Percentiles rank a stretch among this genome's conserved stretches.
Conservation (phyloP, 768 basidiomycete genomes). For the Pleurotus sapidus region DNA sequence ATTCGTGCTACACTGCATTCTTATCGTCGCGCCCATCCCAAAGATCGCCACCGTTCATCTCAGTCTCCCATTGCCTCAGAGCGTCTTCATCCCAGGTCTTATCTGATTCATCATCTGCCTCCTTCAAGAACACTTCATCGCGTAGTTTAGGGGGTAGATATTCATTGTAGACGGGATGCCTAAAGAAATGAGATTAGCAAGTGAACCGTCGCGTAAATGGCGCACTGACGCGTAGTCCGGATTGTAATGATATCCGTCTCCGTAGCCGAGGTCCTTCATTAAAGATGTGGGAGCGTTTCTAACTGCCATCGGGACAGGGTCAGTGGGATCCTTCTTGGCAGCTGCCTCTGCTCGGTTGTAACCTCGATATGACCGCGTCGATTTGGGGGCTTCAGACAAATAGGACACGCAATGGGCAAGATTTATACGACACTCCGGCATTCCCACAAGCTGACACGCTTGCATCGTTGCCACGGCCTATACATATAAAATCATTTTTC, state of each 20-base stretch:
- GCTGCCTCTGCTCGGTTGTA: constrained; percentile 68
- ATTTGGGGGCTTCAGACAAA: constrained; percentile 81
- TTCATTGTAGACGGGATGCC: constrained; percentile 65
- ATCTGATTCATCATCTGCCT: constrained; percentile 35
- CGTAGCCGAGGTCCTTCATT: constrained; percentile 71
- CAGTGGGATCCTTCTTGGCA: constrained; percentile 46
- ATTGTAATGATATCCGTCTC: constrained; percentile 61
- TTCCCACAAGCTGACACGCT: constrained; percentile 69
- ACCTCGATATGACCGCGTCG: constrained; percentile 74
- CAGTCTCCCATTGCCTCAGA: constrained; percentile 52
- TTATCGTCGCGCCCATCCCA: constrained; percentile 41
- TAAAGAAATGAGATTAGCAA: constrained; percentile 14
- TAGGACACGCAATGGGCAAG: constrained; percentile 76
- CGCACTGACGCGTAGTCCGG: constrained; percentile 49
- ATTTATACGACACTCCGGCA: constrained; percentile 81
- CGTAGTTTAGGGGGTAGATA: constrained; percentile 53
- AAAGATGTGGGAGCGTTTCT: constrained; percentile 76
- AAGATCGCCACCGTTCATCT: constrained; percentile 40
- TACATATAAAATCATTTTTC: not conserved
- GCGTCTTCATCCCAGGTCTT: constrained; percentile 63
- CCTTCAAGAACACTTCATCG: constrained; percentile 40
- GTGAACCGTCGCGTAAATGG: not conserved
- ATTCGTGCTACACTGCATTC: not conserved
- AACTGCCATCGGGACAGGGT: constrained; percentile 67
- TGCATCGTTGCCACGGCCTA: constrained; percentile 63